These are phyloP conservation scores for Sporisorium exsertum DNA, from an alignment of 1,284 basidiomycete genomes.

Conservation along the genomic window DNA sequence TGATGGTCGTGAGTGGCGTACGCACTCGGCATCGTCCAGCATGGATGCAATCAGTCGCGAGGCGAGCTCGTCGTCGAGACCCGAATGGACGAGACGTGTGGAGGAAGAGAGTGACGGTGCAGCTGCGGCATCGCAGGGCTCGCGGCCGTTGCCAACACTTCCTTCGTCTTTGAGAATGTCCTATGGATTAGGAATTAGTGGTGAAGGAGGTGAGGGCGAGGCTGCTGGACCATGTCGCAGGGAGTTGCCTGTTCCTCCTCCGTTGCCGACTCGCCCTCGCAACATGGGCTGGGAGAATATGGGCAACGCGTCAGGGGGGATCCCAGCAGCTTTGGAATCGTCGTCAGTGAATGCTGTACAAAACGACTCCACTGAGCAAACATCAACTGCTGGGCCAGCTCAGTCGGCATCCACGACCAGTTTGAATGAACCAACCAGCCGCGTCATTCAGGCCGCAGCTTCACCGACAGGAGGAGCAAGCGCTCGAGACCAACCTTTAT, in stretches of 20 bases:
- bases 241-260: conserved; percentile 28
- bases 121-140: not conserved
- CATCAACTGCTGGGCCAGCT: not conserved
- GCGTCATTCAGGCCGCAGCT: not conserved
- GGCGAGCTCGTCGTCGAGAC: not conserved
- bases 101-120: not conserved
- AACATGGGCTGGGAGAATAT: conserved; percentile 18
- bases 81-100: not conserved
- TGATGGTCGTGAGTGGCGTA: conserved; percentile 6
- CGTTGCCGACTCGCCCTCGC: conserved; percentile 26
- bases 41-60: conserved; percentile 2
- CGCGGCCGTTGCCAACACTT: conserved; percentile 20
- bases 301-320: not conserved
- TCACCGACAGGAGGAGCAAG: not conserved
- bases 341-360: not conserved
- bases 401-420: not conserved
- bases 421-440: not conserved
- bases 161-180: conserved; percentile 14
- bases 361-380: not conserved
- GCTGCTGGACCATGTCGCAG: not conserved
- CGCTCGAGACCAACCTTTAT: not conserved
- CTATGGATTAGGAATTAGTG: conserved; percentile 24
- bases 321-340: not conserved
- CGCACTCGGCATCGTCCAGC: conserved; percentile 18
- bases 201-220: not conserved